Conservation (phyloP, 2,329 filamentous ascomycete species). For the Dothiorella sarmentorum region DNA sequence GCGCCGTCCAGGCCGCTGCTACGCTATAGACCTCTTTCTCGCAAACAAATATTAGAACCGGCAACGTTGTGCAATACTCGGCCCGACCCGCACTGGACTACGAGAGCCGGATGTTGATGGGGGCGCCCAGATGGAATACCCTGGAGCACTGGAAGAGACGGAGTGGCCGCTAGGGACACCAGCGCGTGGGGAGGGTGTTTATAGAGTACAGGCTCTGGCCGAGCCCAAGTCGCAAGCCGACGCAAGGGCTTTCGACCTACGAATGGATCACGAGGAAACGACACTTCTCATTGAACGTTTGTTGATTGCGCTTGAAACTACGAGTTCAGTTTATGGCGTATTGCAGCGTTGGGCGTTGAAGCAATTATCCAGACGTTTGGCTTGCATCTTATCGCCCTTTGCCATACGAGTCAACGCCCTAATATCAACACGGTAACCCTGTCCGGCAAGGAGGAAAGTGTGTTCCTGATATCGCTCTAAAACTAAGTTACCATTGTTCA, state of each 20-base stretch:
- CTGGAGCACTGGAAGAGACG: background rate
- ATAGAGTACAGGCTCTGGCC: background rate
- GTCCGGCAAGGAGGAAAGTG: too few relatives aligned
- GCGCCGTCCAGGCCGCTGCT: constrained; percentile 47
- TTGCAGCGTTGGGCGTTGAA: too few relatives aligned
- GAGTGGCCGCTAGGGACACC: background rate
- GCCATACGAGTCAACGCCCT: too few relatives aligned
- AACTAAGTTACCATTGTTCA: too few relatives aligned
- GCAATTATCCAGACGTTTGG: too few relatives aligned
- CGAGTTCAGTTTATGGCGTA: too few relatives aligned
- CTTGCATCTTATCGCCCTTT: too few relatives aligned
- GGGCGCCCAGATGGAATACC: background rate
- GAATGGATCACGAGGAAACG: background rate
- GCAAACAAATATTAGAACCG: background rate
- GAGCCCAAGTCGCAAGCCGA: background rate
- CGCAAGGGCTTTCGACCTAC: background rate
- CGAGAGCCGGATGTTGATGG: background rate
- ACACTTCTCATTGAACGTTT: too few relatives aligned
- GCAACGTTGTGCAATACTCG: background rate
- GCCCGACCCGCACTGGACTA: background rate
- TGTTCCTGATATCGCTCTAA: too few relatives aligned
- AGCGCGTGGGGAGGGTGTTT: background rate
- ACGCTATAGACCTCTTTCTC: constrained; percentile 30
- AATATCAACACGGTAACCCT: too few relatives aligned
- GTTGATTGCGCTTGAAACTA: too few relatives aligned